These are phyloP conservation scores for Wallacemonas rigidus DNA, from an alignment of 208 protist species.

Conservation along the genomic window DNA sequence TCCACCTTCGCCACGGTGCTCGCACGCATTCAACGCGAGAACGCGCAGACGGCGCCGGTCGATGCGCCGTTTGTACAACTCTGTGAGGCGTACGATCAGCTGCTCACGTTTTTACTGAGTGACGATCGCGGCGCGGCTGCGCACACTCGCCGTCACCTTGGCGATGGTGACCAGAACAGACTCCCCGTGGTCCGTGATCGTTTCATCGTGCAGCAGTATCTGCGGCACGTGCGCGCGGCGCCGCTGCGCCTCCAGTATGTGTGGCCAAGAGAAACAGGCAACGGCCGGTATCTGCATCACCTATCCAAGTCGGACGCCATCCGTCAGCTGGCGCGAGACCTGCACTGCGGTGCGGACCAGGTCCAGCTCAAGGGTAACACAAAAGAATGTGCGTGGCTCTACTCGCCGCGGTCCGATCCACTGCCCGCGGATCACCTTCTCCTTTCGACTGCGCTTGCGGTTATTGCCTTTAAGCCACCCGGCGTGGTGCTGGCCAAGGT, in stretches of 20 bases:
- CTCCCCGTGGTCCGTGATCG: background rate
- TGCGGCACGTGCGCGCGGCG: background rate
- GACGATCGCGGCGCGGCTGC: no score
- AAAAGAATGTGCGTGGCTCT: background rate
- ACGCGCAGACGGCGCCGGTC: background rate
- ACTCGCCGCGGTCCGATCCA: background rate
- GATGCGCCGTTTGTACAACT: background rate
- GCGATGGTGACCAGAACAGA: no score
- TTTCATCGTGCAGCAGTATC: constrained; percentile 13
- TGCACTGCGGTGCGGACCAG: background rate
- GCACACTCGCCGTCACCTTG: no score
- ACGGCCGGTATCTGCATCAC: background rate
- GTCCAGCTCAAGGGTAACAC: background rate
- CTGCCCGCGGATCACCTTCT: background rate
- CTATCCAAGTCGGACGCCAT: background rate
- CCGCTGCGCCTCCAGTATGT: constrained; percentile 1
- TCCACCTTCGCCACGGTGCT: constrained; percentile 5
- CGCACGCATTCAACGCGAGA: background rate
- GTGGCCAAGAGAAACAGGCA: background rate
- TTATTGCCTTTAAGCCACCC: constrained; percentile 3
- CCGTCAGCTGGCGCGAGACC: constrained; percentile 3
- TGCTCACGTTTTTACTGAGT: constrained; percentile 17
- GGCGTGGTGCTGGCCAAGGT: background rate
- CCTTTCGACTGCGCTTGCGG: background rate
- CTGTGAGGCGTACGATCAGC: constrained; percentile 21